Evolutionary conservation across 352 stramenopile species (phyloP).

Genomic region (Phytophthora nicotianae): DNA sequence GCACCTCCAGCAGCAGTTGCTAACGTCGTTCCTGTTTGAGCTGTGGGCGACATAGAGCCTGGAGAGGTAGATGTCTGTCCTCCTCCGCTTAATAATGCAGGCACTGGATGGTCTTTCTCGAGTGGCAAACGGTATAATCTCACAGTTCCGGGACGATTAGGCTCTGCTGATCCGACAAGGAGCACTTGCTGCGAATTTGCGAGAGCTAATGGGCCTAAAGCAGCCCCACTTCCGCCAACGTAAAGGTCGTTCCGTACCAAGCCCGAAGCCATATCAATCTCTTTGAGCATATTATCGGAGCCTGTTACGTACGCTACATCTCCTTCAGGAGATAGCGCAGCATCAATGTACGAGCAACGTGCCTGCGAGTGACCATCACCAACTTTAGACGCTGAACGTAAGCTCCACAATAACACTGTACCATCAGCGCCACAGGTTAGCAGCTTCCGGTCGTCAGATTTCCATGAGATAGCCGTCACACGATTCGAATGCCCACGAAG

Average conservation of each 20-base stretch:
- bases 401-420: constrained; percentile 78
- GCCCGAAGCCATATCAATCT: constrained; percentile 84
- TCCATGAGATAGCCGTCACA: constrained; percentile 82
- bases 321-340: constrained; percentile 59
- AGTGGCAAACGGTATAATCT: constrained; percentile 77
- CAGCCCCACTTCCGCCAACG: constrained; percentile 35
- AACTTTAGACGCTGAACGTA: constrained; percentile 74
- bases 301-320: constrained; percentile 89
- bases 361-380: constrained; percentile 81
- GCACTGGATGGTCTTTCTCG: constrained; percentile 49
- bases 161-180: constrained; percentile 87
- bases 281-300: constrained; percentile 90
- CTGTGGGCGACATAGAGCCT: constrained; percentile 18
- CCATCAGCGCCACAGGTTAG: constrained; percentile 80
- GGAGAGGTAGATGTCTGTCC: constrained; percentile 19
- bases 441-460: constrained; percentile 76
- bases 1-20: constrained; percentile 3
- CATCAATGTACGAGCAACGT: constrained; percentile 74
- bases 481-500: constrained; percentile 84
- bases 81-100: constrained; percentile 15
- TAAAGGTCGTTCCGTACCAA: constrained; percentile 63
- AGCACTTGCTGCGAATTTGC: constrained; percentile 89
- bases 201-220: constrained; percentile 82
- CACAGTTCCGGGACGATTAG: constrained; percentile 65
- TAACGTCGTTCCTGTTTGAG: constrained; percentile 25